Evolutionary conservation across 371 early-diverging fungal species (phyloP).

Genomic region (Choanephora cucurbitarum): DNA sequence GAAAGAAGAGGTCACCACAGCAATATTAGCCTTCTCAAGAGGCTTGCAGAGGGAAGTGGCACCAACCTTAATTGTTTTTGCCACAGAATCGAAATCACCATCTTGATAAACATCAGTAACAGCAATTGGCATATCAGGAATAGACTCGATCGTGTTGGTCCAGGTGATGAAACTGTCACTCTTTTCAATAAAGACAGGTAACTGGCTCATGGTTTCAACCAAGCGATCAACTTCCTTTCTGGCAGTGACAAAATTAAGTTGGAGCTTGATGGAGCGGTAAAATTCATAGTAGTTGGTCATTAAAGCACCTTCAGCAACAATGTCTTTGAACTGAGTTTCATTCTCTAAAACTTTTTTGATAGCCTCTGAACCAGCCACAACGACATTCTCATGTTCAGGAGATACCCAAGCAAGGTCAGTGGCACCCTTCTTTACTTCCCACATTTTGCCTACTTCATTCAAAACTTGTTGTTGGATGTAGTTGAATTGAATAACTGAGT

Average conservation of each 20-base stretch:
- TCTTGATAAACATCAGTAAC: constrained; percentile 37
- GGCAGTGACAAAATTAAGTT: constrained; percentile 16
- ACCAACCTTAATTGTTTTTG: constrained; percentile 10
- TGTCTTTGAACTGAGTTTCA: constrained; percentile 8
- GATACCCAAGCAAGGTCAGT: constrained; percentile 34
- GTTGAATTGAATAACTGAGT: constrained; percentile 34
- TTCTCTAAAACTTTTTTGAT: constrained; percentile 15
- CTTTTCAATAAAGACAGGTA: constrained; percentile 29
- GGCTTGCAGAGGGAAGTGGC: constrained; percentile 17
- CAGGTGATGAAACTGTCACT: constrained; percentile 26
- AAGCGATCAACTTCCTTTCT: constrained; percentile 16
- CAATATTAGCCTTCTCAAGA: constrained; percentile 35
- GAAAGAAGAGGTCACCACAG: constrained; percentile 55
- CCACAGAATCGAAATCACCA: constrained; percentile 26
- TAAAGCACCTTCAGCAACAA: constrained; percentile 14
- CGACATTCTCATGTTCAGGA: constrained; percentile 14
- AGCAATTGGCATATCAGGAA: constrained; percentile 26
- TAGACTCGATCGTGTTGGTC: constrained; percentile 34
- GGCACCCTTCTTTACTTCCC: constrained; percentile 1
- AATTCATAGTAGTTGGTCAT: constrained; percentile 36
- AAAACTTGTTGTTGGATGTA: constrained; percentile 23
- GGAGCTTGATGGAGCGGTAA: constrained; percentile 20
- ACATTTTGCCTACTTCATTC: constrained; percentile 15
- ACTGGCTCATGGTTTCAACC: neutral
- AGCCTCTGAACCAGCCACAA: constrained; percentile 29